Evolutionary conservation across 208 protist genomes (phyloP).

Genomic region (Wallacemonas sp.): DNA sequence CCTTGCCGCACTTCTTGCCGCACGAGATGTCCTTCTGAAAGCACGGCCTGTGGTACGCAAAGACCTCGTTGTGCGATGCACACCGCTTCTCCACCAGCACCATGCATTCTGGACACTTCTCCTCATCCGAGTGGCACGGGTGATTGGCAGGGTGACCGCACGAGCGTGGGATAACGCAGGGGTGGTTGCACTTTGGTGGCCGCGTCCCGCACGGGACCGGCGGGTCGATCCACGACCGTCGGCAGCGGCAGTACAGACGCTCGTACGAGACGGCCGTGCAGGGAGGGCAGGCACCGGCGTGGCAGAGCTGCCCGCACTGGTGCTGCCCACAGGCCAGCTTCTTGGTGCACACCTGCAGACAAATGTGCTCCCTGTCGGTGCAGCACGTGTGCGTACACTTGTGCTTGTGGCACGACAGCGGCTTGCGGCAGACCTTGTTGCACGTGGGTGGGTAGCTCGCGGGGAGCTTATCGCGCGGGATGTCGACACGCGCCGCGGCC

Average conservation of each 20-base stretch:
- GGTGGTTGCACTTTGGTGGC: conserved; percentile 77
- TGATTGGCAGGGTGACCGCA: conserved; percentile 90
- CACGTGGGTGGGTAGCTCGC: conserved; percentile 61
- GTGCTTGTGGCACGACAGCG: conserved; percentile 87
- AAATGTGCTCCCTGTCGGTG: conserved; percentile 78
- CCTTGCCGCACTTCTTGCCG: conserved; percentile 75
- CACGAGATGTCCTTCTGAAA: conserved; percentile 61
- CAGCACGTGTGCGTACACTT: conserved; percentile 82
- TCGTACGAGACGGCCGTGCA: conserved; percentile 76
- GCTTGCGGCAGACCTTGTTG: conserved; percentile 52
- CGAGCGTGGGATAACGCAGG: conserved; percentile 68
- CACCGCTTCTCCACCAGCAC: conserved; percentile 84
- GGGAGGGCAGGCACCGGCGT: conserved; percentile 73
- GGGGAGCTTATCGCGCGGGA: conserved; percentile 23
- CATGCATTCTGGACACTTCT: conserved; percentile 74
- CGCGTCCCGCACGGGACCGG: conserved; percentile 90
- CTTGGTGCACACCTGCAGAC: conserved; percentile 81
- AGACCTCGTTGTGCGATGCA: conserved; percentile 64
- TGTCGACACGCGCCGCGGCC: conserved; percentile 22
- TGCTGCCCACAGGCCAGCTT: conserved; percentile 82
- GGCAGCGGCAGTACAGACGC: conserved; percentile 87
- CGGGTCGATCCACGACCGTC: conserved; percentile 77
- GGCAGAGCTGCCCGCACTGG: conserved; percentile 82
- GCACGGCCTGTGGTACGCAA: conserved; percentile 79
- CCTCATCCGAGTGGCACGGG: conserved; percentile 68